Conservation (phyloP, 176 grass and related monocot genomes). For the Eleusine indica region DNA sequence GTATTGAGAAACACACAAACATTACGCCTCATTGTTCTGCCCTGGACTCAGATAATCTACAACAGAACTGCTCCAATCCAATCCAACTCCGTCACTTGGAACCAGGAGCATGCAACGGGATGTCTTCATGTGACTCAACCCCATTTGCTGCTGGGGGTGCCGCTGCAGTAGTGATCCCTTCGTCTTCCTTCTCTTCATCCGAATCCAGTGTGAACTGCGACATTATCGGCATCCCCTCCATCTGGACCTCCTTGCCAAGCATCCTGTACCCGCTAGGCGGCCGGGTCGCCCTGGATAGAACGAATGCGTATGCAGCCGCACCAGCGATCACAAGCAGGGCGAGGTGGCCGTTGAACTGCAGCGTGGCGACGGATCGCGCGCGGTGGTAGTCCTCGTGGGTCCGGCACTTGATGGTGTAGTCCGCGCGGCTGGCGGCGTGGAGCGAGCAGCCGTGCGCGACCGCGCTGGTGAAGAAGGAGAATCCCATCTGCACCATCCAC, state of each 20-base stretch:
- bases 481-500: conserved; percentile 96
- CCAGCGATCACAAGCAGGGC: conserved; percentile 69
- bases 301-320: conserved; percentile 36
- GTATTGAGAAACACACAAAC: conserved; percentile 29
- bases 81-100: conserved; percentile 37
- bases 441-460: conserved; percentile 69
- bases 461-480: conserved; percentile 89
- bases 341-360: conserved; percentile 96
- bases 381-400: conserved; percentile 97
- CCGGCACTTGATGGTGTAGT: conserved; percentile 91
- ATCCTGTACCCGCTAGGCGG: conserved; percentile 56
- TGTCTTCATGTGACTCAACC: conserved; percentile 37
- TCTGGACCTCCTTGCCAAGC: conserved; percentile 79
- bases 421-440: conserved; percentile 52
- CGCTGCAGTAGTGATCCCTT: background rate
- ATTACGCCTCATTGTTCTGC: background rate
- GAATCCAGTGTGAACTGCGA: conserved; percentile 78
- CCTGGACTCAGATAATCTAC: conserved; percentile 16
- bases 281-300: conserved; percentile 25
- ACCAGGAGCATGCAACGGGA: conserved; percentile 39
- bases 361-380: conserved; percentile 73
- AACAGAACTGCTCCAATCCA: background rate
- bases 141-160: conserved; percentile 34
- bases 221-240: conserved; percentile 46
- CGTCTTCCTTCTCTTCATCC: conserved; percentile 73